These are phyloP conservation scores for Tetracladium setigerum DNA, from an alignment of 495 filamentous ascomycete genomes.

Conservation along the genomic window DNA sequence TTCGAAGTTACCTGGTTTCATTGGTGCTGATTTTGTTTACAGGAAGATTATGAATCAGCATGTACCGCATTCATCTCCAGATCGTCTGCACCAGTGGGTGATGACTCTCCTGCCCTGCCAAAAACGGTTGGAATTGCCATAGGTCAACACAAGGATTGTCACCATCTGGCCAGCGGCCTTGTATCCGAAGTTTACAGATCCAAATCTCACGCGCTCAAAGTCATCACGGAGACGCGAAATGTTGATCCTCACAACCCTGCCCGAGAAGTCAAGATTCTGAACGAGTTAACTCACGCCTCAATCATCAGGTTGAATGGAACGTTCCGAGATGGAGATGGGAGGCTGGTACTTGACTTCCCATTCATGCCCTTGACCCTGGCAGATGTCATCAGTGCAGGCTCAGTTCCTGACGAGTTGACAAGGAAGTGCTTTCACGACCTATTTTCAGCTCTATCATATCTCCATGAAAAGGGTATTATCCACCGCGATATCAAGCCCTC, in stretches of 20 bases:
- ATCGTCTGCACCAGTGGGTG: background rate
- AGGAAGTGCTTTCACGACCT: slow-evolving; percentile 51
- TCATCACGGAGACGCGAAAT: slow-evolving; percentile 66
- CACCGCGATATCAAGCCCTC: slow-evolving; percentile 94
- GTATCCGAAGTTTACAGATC: slow-evolving; percentile 72
- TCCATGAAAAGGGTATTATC: slow-evolving; percentile 70
- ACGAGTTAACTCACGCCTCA: slow-evolving; percentile 23
- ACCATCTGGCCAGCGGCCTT: slow-evolving; percentile 64
- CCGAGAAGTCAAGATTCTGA: slow-evolving; percentile 62
- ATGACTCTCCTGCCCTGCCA: background rate
- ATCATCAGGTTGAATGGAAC: slow-evolving; percentile 63
- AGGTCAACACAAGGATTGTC: slow-evolving; percentile 63
- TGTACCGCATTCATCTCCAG: slow-evolving; percentile 14
- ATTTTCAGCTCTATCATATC: slow-evolving; percentile 61
- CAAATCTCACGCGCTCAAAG: slow-evolving; percentile 68
- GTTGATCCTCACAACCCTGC: slow-evolving; percentile 72
- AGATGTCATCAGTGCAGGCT: slow-evolving; percentile 43
- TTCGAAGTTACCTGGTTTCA: background rate
- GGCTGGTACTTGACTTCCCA: slow-evolving; percentile 74
- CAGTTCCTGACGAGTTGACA: slow-evolving; percentile 34
- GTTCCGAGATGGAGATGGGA: slow-evolving; percentile 62
- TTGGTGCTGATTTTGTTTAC: background rate
- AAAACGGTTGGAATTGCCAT: slow-evolving; percentile 45
- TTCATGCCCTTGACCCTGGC: slow-evolving; percentile 69
- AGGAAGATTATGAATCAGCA: slow-evolving; percentile 39